Evolutionary conservation across 2,329 filamentous ascomycete genomes (phyloP).

Genomic region (Trichophyton rubrum): DNA sequence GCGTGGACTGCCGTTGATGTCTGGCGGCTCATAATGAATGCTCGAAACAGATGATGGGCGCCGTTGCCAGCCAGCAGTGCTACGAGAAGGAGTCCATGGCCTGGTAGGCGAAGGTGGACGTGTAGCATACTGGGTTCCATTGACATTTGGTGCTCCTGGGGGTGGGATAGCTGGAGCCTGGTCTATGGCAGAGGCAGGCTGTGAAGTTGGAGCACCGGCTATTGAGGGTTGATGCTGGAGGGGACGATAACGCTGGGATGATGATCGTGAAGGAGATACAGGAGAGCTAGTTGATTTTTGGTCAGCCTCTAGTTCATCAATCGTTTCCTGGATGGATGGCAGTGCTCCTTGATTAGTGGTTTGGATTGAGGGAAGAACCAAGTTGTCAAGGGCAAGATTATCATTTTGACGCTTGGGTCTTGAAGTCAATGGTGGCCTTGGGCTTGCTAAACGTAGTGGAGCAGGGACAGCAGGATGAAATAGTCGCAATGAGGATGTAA

Average conservation of each 20-base stretch:
- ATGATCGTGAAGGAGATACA: constrained; percentile 18
- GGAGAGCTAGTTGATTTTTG: constrained; percentile 16
- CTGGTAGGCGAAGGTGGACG: constrained; percentile 32
- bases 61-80: constrained; percentile 50
- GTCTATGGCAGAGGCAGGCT: constrained; percentile 32
- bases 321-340: constrained; percentile 15
- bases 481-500: not conserved
- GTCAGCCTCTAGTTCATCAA: constrained; percentile 17
- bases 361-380: constrained; percentile 6
- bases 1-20: constrained; percentile 77
- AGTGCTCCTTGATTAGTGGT: not conserved
- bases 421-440: constrained; percentile 10
- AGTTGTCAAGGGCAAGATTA: not conserved
- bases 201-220: constrained; percentile 22
- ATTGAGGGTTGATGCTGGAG: constrained; percentile 23
- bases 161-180: constrained; percentile 31
- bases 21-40: constrained; percentile 68
- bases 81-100: constrained; percentile 45
- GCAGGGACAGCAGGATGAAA: constrained; percentile 6
- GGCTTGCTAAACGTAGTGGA: constrained; percentile 13
- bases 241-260: constrained; percentile 21
- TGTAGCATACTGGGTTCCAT: constrained; percentile 28
- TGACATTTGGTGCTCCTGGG: constrained; percentile 24
- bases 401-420: constrained; percentile 4
- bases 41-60: constrained; percentile 52